Evolutionary conservation across 1,139 yeast species (phyloP).

Genomic region (Debaryomycetaceae sp.): DNA sequence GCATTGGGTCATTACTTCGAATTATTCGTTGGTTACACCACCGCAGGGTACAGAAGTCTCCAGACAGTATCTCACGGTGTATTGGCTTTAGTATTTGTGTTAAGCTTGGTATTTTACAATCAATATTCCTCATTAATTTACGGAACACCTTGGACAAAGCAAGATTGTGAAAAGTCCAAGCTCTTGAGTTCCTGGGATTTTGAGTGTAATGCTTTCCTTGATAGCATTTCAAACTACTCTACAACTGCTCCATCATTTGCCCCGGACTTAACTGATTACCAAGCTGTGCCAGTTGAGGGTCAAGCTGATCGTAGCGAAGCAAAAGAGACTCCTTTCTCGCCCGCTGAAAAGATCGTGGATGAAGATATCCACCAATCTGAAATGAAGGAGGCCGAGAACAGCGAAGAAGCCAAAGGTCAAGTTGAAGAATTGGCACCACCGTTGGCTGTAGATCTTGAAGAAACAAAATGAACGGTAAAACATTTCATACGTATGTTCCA

Average conservation of each 20-base stretch:
- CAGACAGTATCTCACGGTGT: conserved; percentile 41
- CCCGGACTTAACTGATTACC: conserved; percentile 5
- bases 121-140: conserved; percentile 73
- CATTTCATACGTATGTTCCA: neutral
- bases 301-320: conserved; percentile 18
- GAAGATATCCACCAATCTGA: conserved; percentile 5
- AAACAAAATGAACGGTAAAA: conserved; percentile 3
- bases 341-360: conserved; percentile 5
- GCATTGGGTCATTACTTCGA: conserved; percentile 84
- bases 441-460: conserved; percentile 18
- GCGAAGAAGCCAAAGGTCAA: conserved; percentile 1
- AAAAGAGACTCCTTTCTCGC: conserved; percentile 20
- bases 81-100: conserved; percentile 46
- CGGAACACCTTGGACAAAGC: conserved; percentile 79
- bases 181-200: conserved; percentile 77
- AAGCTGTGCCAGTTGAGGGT: conserved; percentile 5
- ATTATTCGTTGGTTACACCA: conserved; percentile 48
- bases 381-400: conserved; percentile 6
- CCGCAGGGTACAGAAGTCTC: conserved; percentile 27
- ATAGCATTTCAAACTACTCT: conserved; percentile 24
- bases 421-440: conserved; percentile 23
- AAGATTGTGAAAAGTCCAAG: conserved; percentile 60
- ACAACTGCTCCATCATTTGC: conserved; percentile 10
- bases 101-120: conserved; percentile 54
- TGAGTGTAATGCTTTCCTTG: conserved; percentile 62